Evolutionary conservation across 2,329 filamentous ascomycete genomes (phyloP).

Genomic region (Thermoascus crustaceus): DNA sequence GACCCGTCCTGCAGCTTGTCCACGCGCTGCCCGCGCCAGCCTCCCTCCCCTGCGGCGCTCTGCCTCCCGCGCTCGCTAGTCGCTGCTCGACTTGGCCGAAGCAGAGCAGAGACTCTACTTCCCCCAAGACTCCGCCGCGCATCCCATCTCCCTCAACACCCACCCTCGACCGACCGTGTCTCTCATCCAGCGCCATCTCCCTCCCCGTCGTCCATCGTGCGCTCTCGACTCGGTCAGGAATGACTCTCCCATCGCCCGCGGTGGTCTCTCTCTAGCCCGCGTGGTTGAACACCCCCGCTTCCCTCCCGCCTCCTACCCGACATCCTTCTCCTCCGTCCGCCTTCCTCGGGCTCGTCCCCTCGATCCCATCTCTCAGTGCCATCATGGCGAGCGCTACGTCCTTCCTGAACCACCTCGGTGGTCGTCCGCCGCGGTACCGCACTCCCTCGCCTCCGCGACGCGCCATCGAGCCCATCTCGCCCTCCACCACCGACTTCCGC

Average conservation of each 20-base stretch:
- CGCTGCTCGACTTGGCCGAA: slow-evolving; percentile 5
- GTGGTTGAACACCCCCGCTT: slow-evolving; percentile 35
- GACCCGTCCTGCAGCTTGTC: not conserved
- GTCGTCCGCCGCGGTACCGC: slow-evolving; percentile 36
- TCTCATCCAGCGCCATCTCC: slow-evolving; percentile 14
- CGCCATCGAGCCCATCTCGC: slow-evolving; percentile 40
- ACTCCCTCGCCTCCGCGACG: slow-evolving; percentile 41
- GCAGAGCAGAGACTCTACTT: slow-evolving; percentile 6
- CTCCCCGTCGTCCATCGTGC: slow-evolving; percentile 5
- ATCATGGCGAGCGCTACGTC: slow-evolving; percentile 34
- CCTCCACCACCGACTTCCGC: slow-evolving; percentile 24
- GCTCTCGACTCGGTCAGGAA: slow-evolving; percentile 18
- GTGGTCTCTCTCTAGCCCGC: slow-evolving; percentile 33
- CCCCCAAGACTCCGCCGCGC: slow-evolving; percentile 4
- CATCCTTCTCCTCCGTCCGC: slow-evolving; percentile 9
- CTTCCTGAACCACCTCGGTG: slow-evolving; percentile 26
- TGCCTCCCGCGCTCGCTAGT: slow-evolving; percentile 8
- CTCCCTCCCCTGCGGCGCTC: slow-evolving; percentile 6
- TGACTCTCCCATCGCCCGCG: slow-evolving; percentile 30
- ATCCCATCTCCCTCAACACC: slow-evolving; percentile 1
- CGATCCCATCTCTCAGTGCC: slow-evolving; percentile 6
- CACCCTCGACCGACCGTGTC: not conserved
- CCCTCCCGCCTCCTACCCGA: slow-evolving; percentile 30
- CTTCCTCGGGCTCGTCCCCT: slow-evolving; percentile 5
- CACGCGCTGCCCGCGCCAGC: slow-evolving; percentile 7